These are phyloP conservation scores for Boletus mariae DNA, from an alignment of 1,284 basidiomycete species.

Conservation along the genomic window DNA sequence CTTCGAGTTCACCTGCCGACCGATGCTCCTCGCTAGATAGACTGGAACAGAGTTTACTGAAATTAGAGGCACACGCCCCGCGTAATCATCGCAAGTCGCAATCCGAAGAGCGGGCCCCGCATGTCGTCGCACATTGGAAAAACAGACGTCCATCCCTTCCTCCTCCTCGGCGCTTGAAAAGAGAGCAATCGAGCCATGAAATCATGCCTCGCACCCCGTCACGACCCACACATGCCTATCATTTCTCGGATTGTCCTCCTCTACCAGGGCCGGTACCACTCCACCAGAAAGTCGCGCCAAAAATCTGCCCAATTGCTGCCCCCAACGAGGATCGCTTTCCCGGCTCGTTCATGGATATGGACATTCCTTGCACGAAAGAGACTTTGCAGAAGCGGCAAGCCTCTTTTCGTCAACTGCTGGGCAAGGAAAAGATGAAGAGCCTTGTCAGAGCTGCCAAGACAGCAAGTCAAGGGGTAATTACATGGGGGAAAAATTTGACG, in stretches of 20 bases:
- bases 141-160: conserved; percentile 24
- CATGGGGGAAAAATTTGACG: conserved; percentile 30
- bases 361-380: conserved; percentile 16
- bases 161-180: conserved; percentile 15
- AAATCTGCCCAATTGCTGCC: not conserved
- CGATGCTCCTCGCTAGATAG: conserved; percentile 32
- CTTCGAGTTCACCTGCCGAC: conserved; percentile 2
- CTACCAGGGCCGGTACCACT: conserved; percentile 1
- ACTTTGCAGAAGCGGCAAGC: conserved; percentile 8
- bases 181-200: conserved; percentile 12
- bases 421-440: conserved; percentile 19
- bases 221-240: conserved; percentile 3
- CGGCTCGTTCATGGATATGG: conserved; percentile 34
- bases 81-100: conserved; percentile 25
- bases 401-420: conserved; percentile 12
- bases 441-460: conserved; percentile 22
- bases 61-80: conserved; percentile 29
- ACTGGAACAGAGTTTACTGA: conserved; percentile 29
- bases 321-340: conserved; percentile 13
- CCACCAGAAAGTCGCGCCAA: not conserved
- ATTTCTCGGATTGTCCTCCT: conserved; percentile 7
- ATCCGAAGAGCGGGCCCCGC: conserved; percentile 19
- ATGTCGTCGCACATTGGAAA: not conserved
- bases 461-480: conserved; percentile 28
- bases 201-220: not conserved